These are phyloP conservation scores for Arachis monticola DNA, from an alignment of 331 rosid genomes.

Conservation along the genomic window DNA sequence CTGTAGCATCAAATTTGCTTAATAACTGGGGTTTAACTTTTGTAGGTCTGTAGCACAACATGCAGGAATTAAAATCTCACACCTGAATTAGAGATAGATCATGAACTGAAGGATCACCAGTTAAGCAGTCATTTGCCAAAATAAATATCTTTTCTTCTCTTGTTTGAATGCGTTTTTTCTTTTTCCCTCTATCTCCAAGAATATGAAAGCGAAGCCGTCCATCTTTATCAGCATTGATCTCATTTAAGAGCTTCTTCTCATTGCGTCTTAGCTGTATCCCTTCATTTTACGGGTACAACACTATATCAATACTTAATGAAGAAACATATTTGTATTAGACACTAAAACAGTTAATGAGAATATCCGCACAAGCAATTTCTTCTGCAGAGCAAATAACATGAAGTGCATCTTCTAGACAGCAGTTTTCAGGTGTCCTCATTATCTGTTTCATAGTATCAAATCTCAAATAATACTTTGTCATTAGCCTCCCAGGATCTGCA, in stretches of 20 bases:
- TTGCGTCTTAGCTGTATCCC: slow-evolving; percentile 99
- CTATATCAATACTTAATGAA: slow-evolving; percentile 37
- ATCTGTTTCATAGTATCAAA: slow-evolving; percentile 93
- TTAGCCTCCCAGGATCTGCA: slow-evolving; percentile 92
- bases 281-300: slow-evolving; percentile 48
- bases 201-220: slow-evolving; percentile 86
- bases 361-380: slow-evolving; percentile 81
- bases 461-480: slow-evolving; percentile 96
- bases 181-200: slow-evolving; percentile 75
- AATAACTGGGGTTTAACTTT: slow-evolving; percentile 30
- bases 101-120: slow-evolving; percentile 89
- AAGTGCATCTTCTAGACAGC: slow-evolving; percentile 80
- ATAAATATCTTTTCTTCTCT: slow-evolving; percentile 93
- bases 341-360: slow-evolving; percentile 27
- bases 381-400: slow-evolving; percentile 80
- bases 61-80: slow-evolving; percentile 35
- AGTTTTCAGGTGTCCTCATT: slow-evolving; percentile 79
- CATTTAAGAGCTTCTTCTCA: slow-evolving; percentile 90
- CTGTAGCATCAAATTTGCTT: slow-evolving; percentile 54
- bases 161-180: slow-evolving; percentile 93
- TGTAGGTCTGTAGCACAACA: slow-evolving; percentile 36
- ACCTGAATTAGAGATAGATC: slow-evolving; percentile 95
- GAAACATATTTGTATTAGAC: slow-evolving; percentile 19
- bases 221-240: slow-evolving; percentile 84
- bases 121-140: slow-evolving; percentile 92